Percentiles rank a stretch among this genome's conserved stretches.
Conservation (phyloP, 768 basidiomycete species). For the Paxillus involutus region DNA sequence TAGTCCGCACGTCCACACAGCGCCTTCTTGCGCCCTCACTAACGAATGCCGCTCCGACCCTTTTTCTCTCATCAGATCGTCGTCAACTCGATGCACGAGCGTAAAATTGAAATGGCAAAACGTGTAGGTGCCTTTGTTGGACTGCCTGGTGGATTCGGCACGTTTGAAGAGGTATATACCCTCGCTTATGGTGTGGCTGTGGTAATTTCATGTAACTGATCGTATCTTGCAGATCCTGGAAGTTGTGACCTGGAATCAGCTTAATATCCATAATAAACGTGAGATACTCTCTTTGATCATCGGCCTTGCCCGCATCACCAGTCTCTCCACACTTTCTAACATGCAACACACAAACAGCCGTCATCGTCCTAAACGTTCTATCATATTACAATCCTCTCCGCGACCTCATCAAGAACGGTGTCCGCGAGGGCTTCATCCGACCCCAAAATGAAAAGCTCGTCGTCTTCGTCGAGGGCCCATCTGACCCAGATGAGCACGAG, state of each 20-base stretch:
- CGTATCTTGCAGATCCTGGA: slow-evolving; percentile 64
- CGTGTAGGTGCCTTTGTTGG: slow-evolving; percentile 79
- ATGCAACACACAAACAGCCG: slow-evolving; percentile 45
- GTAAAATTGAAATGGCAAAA: slow-evolving; percentile 90
- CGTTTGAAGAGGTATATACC: slow-evolving; percentile 77
- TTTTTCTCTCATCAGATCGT: slow-evolving; percentile 46
- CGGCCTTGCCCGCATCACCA: no score
- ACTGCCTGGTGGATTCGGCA: slow-evolving; percentile 92
- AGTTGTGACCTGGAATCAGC: slow-evolving; percentile 92
- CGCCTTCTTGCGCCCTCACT: background rate
- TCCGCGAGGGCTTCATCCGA: slow-evolving; percentile 74
- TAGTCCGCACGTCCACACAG: background rate
- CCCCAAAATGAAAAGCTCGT: slow-evolving; percentile 60
- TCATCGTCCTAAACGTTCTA: slow-evolving; percentile 83
- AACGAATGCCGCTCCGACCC: slow-evolving; percentile 1
- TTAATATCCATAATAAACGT: slow-evolving; percentile 88
- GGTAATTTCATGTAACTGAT: background rate
- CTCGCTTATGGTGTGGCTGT: background rate
- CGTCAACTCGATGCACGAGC: slow-evolving; percentile 83
- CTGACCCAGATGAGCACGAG: slow-evolving; percentile 49
- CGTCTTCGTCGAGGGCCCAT: slow-evolving; percentile 74
- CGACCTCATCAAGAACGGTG: slow-evolving; percentile 63
- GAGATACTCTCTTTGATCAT: slow-evolving; percentile 21
- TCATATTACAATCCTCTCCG: slow-evolving; percentile 85
- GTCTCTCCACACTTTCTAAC: background rate